These are phyloP conservation scores for Xylariaceae sp. DNA, from an alignment of 2,329 filamentous ascomycete species.

Conservation along the genomic window DNA sequence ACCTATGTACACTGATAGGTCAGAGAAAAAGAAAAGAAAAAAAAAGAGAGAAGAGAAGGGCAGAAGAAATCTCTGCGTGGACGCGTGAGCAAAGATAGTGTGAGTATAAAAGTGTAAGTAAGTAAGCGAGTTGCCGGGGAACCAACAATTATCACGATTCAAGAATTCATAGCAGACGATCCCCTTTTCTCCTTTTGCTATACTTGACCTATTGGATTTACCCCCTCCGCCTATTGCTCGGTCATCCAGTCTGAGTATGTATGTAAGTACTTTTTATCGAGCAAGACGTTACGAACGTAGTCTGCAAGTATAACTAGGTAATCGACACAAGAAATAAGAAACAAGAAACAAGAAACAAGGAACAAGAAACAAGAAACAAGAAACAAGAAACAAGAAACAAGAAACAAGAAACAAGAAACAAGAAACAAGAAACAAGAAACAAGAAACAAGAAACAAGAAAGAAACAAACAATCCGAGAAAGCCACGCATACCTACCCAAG, in stretches of 20 bases:
- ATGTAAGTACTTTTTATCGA: too few relatives aligned
- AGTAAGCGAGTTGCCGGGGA: background rate
- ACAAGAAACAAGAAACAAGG: background rate
- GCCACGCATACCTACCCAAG: too few relatives aligned
- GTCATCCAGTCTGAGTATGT: too few relatives aligned
- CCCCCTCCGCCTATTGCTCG: constrained; percentile 5
- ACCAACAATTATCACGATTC: constrained; percentile 15
- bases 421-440: background rate
- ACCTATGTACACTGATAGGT: background rate
- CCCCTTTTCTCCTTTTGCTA: background rate
- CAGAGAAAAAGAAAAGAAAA: background rate
- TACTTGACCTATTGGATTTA: too few relatives aligned
- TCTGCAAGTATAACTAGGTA: too few relatives aligned
- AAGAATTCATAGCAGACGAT: constrained; percentile 12
- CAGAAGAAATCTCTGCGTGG: constrained; percentile 12
- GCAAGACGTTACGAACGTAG: too few relatives aligned
- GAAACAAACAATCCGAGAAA: background rate
- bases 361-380: background rate
- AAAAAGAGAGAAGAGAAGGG: background rate
- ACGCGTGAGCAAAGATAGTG: constrained; percentile 17
- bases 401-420: too few relatives aligned
- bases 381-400: background rate
- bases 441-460: background rate
- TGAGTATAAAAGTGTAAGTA: too few relatives aligned
- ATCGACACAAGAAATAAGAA: too few relatives aligned